Evolutionary conservation across 2,329 filamentous ascomycete genomes (phyloP), one percentile per base, ranked within the genome.

Genomic region (Arthroderma sp.): DNA sequence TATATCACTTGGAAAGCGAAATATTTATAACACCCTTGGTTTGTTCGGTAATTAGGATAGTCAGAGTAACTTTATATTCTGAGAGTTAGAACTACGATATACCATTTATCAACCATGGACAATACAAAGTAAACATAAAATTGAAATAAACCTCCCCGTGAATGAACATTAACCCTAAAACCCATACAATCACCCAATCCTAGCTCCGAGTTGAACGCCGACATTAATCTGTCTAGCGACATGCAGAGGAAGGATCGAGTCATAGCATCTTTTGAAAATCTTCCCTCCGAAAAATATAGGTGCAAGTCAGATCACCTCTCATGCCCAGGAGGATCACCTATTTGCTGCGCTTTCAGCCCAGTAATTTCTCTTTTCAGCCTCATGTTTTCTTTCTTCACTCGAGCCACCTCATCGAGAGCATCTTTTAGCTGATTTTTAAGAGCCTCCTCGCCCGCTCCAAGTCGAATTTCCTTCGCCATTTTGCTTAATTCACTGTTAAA

Each of bases 401-500:
- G 80, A 25, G 82, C 83, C 58, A 83, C 81, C 72, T 96, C 91
- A 60, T 94, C 90, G 63, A 86, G 79, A 55, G 82, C 79, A 62
- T 89, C 87, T 63, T 81, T 85, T 59, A 95, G 70, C 67, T 83
- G 82, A 37, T 74, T 74, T 66, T 90, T 79, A 59, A 95, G 72
- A 64, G 91, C 88, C 65, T 90, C 87, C 64, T 88, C 87, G 9
- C 88, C 88, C 43, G 88, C 86, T 53, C 86, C 85, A 2, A 82
- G 81, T 63, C 85, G 85, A 52, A 93, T 78, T 41, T 85, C 87
- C 69, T 83, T 86, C 44, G 90, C 78, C 60, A 96, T 87, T 74
- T 87, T 89, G 64, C 82, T 86, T 52, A 97, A 75, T 73, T 96
- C 91, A n/a, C 83, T 81, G 66, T 96, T 95, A 76, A 96, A 95